phyloP scores from a whole-genome alignment of 2,329 filamentous ascomycete species.

The Shiraia sp. region DNA sequence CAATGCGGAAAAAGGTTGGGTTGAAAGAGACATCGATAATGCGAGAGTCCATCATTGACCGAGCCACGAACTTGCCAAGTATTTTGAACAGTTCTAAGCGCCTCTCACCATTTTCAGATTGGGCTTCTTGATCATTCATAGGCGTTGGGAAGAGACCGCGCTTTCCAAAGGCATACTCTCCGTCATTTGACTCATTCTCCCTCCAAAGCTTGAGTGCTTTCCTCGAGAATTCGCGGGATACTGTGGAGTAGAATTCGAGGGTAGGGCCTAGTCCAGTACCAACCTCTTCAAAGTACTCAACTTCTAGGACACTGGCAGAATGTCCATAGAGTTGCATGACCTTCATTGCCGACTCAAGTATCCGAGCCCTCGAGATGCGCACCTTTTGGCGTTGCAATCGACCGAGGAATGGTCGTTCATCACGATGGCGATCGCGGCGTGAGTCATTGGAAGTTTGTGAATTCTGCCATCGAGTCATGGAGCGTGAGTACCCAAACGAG shows the following conservation, averaged over 20 bases:
- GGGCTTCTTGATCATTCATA: conserved; percentile 76
- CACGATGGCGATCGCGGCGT: conserved; percentile 77
- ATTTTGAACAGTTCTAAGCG: conserved; percentile 88
- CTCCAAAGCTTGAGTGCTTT: conserved; percentile 97
- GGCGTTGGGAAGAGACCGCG: conserved; percentile 90
- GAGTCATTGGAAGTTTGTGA: conserved; percentile 80
- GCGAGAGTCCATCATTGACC: conserved; percentile 96
- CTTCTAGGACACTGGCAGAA: conserved; percentile 93
- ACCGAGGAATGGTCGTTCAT: conserved; percentile 89
- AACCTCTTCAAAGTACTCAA: conserved; percentile 98
- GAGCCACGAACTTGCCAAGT: conserved; percentile 94
- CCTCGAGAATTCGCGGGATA: conserved; percentile 95
- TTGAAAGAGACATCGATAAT: conserved; percentile 99
- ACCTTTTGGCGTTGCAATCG: conserved; percentile 95
- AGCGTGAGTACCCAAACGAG: conserved; percentile 95
- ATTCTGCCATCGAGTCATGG: conserved; percentile 97
- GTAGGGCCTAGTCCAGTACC: conserved; percentile 95
- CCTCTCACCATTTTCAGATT: conserved; percentile 79
- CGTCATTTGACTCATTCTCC: conserved; percentile 76
- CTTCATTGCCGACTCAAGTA: conserved; percentile 94
- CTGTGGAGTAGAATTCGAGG: conserved; percentile 95
- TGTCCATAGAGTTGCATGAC: conserved; percentile 98
- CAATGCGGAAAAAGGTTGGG: conserved; percentile 94
- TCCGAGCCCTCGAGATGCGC: conserved; percentile 92
- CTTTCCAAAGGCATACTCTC: conserved; percentile 83